A percentile compares a stretch with the other conserved stretches of the same genome.
phyloP scores from a whole-genome alignment of 768 basidiomycete species.

The Kwoniella newhampshirensis region DNA sequence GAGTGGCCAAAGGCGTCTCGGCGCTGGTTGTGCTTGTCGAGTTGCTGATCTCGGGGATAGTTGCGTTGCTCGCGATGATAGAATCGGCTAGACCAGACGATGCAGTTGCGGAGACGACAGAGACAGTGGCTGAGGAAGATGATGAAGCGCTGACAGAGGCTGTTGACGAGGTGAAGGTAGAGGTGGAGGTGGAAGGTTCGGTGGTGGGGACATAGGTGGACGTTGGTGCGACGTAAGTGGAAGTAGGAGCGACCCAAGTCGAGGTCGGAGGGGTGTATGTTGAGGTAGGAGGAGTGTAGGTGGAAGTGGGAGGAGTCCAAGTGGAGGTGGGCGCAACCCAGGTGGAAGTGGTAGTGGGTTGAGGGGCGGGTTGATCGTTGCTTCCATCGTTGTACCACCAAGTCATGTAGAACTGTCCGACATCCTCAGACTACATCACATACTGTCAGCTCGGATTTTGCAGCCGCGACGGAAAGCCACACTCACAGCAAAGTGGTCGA shows the following conservation, averaged over 20 bases:
- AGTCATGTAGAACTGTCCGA: constrained; percentile 63
- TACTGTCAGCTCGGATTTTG: background rate
- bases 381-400: constrained; percentile 62
- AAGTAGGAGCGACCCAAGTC: constrained; percentile 20
- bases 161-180: constrained; percentile 1
- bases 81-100: constrained; percentile 1
- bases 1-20: constrained; percentile 2
- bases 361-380: constrained; percentile 15
- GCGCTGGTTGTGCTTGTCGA: constrained; percentile 11
- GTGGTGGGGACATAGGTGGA: constrained; percentile 15
- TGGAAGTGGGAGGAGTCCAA: constrained; percentile 20
- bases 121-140: constrained; percentile 10
- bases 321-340: constrained; percentile 30
- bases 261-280: constrained; percentile 28
- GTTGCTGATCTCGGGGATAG: constrained; percentile 2
- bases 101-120: background rate
- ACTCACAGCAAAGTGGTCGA: constrained; percentile 61
- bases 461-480: no score
- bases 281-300: constrained; percentile 27
- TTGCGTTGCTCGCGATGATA: constrained; percentile 17
- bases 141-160: constrained; percentile 9
- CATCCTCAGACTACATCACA: constrained; percentile 27
- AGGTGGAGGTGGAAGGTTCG: constrained; percentile 20
- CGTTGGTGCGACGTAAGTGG: constrained; percentile 19
- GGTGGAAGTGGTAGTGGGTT: constrained; percentile 39